Percentiles rank a stretch among this genome's conserved stretches.
Evolutionary conservation across 2,329 filamentous ascomycete species (phyloP).

Genomic region (Microdochium bolleyi): DNA sequence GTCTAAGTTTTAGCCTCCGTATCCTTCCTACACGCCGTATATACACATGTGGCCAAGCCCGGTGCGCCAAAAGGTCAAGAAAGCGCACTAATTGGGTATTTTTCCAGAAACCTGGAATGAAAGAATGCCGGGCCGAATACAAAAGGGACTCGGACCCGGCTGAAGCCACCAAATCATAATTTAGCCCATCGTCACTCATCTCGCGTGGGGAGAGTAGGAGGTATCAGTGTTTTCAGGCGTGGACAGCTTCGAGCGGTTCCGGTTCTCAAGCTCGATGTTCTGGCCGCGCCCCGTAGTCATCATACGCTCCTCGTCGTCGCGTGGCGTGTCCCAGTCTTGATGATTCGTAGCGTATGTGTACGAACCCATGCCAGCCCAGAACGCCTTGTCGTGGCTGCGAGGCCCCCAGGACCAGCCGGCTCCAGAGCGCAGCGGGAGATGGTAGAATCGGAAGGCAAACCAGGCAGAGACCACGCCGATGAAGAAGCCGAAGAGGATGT

Average conservation of each 20-base stretch:
- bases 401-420: slow-evolving; percentile 88
- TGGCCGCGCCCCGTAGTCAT: not conserved
- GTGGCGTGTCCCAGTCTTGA: slow-evolving; percentile 13
- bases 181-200: not conserved
- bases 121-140: no score
- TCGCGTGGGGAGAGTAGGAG: not conserved
- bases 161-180: no score
- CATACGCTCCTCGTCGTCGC: slow-evolving; percentile 2
- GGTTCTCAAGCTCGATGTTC: not conserved
- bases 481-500: slow-evolving; percentile 76
- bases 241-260: not conserved
- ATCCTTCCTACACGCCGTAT: no score
- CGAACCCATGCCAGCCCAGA: slow-evolving; percentile 66
- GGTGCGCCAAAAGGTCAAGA: no score
- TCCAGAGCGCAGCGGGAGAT: slow-evolving; percentile 69
- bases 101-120: no score
- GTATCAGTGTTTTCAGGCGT: not conserved
- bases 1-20: no score
- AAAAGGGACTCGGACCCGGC: no score
- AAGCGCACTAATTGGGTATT: no score
- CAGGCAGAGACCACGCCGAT: slow-evolving; percentile 67
- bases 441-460: slow-evolving; percentile 78
- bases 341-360: slow-evolving; percentile 44
- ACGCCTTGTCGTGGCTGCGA: slow-evolving; percentile 63
- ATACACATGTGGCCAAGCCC: no score